Percentiles rank a stretch among this genome's conserved stretches.
These are phyloP conservation scores for Fusarium robinianum DNA, from an alignment of 2,329 filamentous ascomycete genomes.

Conservation along the genomic window DNA sequence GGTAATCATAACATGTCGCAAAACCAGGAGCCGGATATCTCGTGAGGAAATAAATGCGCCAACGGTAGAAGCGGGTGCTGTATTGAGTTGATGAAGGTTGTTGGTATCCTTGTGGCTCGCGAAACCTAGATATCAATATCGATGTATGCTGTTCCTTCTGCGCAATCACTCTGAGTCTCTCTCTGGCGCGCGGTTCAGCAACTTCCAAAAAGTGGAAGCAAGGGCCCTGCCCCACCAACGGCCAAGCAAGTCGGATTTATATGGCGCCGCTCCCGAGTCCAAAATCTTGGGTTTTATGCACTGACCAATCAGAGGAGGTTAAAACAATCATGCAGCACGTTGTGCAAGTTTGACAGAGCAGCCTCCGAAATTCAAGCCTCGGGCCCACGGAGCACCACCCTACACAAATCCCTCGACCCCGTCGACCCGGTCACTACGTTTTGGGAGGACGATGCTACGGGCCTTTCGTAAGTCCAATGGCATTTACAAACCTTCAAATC, in stretches of 20 bases:
- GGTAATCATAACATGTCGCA: conserved; percentile 38
- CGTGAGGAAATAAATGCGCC: neutral
- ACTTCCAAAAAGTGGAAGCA: conserved; percentile 10
- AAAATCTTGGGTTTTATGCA: conserved; percentile 10
- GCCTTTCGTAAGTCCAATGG: conserved; percentile 35
- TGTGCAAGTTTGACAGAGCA: conserved; percentile 25
- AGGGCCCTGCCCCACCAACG: conserved; percentile 12
- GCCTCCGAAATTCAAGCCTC: conserved; percentile 25
- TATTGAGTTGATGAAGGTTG: conserved; percentile 19
- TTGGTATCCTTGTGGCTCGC: conserved; percentile 25
- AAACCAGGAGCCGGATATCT: conserved; percentile 2
- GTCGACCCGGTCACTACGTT: conserved; percentile 28
- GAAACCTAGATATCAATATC: no score
- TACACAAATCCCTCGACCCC: conserved; percentile 37
- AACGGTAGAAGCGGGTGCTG: no score
- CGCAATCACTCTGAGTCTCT: no score
- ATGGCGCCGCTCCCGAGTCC: conserved; percentile 8
- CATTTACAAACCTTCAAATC: conserved; percentile 11
- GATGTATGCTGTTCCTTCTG: no score
- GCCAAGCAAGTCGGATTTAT: conserved; percentile 19
- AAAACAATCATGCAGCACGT: conserved; percentile 25
- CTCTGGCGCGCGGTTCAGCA: conserved; percentile 13
- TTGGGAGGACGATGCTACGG: conserved; percentile 34
- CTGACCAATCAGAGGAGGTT: conserved; percentile 25
- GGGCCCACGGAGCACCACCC: conserved; percentile 29